phyloP scores from a whole-genome alignment of 768 basidiomycete genomes.

The Boletus eberwhitei region DNA sequence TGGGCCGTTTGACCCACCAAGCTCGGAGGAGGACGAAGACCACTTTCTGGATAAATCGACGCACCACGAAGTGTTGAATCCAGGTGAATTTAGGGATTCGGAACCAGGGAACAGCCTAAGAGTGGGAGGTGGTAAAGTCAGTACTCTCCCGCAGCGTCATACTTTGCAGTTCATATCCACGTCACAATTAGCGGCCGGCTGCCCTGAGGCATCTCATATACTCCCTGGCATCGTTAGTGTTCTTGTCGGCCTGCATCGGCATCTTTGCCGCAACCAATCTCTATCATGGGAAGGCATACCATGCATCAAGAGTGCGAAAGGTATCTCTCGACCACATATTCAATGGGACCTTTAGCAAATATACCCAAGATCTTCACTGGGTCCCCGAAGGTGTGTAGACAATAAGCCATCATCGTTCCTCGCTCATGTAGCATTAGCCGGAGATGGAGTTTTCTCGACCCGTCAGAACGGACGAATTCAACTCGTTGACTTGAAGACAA shows the following conservation, averaged over 20 bases:
- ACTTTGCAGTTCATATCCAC: conserved; percentile 6
- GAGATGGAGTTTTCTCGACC: conserved; percentile 88
- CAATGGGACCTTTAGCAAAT: conserved; percentile 78
- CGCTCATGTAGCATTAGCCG: conserved; percentile 52
- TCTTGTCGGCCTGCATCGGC: conserved; percentile 67
- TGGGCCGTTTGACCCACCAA: conserved; percentile 73
- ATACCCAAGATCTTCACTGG: conserved; percentile 63
- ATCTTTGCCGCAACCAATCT: conserved; percentile 66
- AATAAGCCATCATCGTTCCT: not conserved
- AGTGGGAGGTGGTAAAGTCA: conserved; percentile 38
- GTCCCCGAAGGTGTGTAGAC: conserved; percentile 77
- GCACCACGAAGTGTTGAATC: not conserved
- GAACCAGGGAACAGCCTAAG: conserved; percentile 32
- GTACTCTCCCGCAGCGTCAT: conserved; percentile 8
- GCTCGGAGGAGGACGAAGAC: conserved; percentile 64
- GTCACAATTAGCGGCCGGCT: conserved; percentile 39
- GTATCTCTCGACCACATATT: conserved; percentile 89
- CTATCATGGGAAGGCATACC: conserved; percentile 58
- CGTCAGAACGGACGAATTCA: conserved; percentile 61
- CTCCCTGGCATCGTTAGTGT: conserved; percentile 55
- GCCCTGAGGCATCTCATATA: conserved; percentile 63
- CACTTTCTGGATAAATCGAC: conserved; percentile 46
- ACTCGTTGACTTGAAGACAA: conserved; percentile 78
- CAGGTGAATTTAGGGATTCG: conserved; percentile 15
- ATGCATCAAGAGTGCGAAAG: conserved; percentile 53